Percentiles rank a stretch among this genome's conserved stretches.
Evolutionary conservation across 2,329 filamentous ascomycete genomes (phyloP).

Genomic region (Aureobasidium zeae): DNA sequence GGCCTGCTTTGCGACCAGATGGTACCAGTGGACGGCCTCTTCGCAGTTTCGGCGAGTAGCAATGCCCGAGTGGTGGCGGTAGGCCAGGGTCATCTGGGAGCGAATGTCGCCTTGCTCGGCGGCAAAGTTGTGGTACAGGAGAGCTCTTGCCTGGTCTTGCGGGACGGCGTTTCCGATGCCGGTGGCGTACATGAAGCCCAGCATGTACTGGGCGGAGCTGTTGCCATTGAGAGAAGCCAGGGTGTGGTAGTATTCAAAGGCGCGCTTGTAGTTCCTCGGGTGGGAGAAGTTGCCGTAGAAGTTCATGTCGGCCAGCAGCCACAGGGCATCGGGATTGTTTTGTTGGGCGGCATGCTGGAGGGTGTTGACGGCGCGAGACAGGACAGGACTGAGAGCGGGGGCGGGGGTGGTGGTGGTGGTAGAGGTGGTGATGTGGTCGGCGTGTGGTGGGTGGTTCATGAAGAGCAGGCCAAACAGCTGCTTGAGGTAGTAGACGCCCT

Average conservation of each 20-base stretch:
- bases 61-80: constrained; percentile 76
- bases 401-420: constrained; percentile 29
- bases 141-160: constrained; percentile 78
- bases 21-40: constrained; percentile 77
- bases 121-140: constrained; percentile 91
- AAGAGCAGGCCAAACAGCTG: constrained; percentile 55
- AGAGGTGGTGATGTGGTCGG: constrained; percentile 34
- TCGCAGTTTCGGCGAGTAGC: constrained; percentile 81
- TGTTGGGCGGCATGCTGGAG: constrained; percentile 49
- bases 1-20: constrained; percentile 84
- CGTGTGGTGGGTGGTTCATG: constrained; percentile 50
- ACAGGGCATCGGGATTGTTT: constrained; percentile 71
- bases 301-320: constrained; percentile 84
- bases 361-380: constrained; percentile 50
- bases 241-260: constrained; percentile 72
- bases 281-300: constrained; percentile 93
- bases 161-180: constrained; percentile 74
- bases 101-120: constrained; percentile 72
- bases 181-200: constrained; percentile 91
- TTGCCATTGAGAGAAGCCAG: constrained; percentile 74
- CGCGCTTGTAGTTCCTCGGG: constrained; percentile 67
- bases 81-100: constrained; percentile 89
- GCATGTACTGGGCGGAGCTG: constrained; percentile 87
- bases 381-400: constrained; percentile 41
- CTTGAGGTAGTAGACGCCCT: constrained; percentile 51